Conservation (phyloP, 805 yeast genomes). For the Suhomyces emberorum region DNA sequence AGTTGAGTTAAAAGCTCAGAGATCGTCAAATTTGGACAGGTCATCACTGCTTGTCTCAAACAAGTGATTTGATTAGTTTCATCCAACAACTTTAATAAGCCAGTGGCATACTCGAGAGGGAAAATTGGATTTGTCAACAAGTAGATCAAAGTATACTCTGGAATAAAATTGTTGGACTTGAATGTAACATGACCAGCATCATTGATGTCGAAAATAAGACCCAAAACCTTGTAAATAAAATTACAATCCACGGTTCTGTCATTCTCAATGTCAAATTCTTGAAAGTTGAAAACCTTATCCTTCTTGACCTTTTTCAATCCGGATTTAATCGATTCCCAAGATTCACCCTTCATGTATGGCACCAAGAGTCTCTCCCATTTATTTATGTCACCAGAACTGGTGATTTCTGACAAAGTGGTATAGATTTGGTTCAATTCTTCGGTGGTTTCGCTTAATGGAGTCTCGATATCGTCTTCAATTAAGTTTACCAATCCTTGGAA, state of each 20-base stretch:
- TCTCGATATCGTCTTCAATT: conserved; percentile 18
- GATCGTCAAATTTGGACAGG: conserved; percentile 68
- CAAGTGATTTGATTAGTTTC: conserved; percentile 51
- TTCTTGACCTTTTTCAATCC: conserved; percentile 12
- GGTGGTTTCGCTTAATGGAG: conserved; percentile 13
- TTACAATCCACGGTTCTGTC: conserved; percentile 64
- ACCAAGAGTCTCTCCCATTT: conserved; percentile 27
- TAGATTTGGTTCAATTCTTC: conserved; percentile 23
- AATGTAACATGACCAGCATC: conserved; percentile 22
- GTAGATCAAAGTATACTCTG: conserved; percentile 64
- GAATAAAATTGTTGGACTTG: conserved; percentile 31
- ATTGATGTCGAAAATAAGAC: conserved; percentile 34
- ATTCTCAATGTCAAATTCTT: conserved; percentile 57
- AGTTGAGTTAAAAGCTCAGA: conserved; percentile 63
- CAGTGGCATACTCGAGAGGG: conserved; percentile 57
- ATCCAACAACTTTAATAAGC: conserved; percentile 50
- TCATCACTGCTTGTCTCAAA: conserved; percentile 76
- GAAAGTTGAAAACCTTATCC: conserved; percentile 23
- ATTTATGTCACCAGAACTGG: conserved; percentile 15
- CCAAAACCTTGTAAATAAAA: conserved; percentile 48
- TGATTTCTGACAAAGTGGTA: conserved; percentile 19
- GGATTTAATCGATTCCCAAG: conserved; percentile 21
- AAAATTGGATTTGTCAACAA: conserved; percentile 84
- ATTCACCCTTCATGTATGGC: conserved; percentile 29
- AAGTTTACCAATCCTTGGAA: conserved; percentile 28